Evolutionary conservation across 345 rosid species (phyloP).

Genomic region (Eucalyptus guilfoylei): DNA sequence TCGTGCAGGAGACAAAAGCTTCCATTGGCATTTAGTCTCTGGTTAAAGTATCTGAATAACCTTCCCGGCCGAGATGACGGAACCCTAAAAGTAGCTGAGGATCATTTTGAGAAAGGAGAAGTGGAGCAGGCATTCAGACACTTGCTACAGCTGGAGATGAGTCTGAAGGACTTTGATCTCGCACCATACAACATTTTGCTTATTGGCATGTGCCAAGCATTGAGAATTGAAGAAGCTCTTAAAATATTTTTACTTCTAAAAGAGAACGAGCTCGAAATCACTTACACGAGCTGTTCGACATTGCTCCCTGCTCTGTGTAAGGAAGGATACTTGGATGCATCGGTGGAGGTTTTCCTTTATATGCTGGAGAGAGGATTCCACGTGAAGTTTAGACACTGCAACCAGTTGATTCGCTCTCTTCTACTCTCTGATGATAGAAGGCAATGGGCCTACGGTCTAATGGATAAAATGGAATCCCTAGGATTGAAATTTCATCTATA

Average conservation of each 20-base stretch:
- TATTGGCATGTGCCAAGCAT: constrained; percentile 62
- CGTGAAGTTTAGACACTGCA: constrained; percentile 44
- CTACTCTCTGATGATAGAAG: constrained; percentile 19
- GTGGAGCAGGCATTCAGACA: constrained; percentile 45
- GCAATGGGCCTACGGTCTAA: constrained; percentile 27
- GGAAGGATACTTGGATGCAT: constrained; percentile 36
- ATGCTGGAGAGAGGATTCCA: constrained; percentile 49
- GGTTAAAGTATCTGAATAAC: constrained; percentile 61
- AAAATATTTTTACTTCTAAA: constrained; percentile 50
- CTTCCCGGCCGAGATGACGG: constrained; percentile 21
- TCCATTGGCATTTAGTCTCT: constrained; percentile 42
- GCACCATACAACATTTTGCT: constrained; percentile 67
- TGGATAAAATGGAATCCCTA: constrained; percentile 36
- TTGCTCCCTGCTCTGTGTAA: constrained; percentile 51
- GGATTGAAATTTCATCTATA: constrained; percentile 57
- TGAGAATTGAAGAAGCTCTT: constrained; percentile 49
- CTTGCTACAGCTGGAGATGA: constrained; percentile 44
- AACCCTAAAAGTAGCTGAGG: constrained; percentile 27
- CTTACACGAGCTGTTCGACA: constrained; percentile 73
- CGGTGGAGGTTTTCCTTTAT: constrained; percentile 57
- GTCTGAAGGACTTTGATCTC: constrained; percentile 26
- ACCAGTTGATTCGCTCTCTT: constrained; percentile 37
- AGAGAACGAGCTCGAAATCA: constrained; percentile 30
- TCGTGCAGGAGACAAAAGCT: constrained; percentile 54
- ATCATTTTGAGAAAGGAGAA: constrained; percentile 44